Evolutionary conservation across 2,329 filamentous ascomycete genomes (phyloP).

Genomic region (Pseudomassariella vexata): DNA sequence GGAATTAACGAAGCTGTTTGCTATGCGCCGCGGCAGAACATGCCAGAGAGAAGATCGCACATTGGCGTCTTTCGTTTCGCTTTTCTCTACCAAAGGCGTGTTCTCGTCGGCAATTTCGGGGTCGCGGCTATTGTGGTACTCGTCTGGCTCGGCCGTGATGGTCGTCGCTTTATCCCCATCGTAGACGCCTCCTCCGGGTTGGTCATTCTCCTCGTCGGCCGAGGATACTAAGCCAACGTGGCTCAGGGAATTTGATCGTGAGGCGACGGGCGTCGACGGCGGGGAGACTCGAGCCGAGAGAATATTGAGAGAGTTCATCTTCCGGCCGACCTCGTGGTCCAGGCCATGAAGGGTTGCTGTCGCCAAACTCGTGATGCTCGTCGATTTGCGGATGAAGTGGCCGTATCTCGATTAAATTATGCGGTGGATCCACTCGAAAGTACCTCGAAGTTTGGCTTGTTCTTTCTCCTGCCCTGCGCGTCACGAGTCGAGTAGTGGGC

Average conservation of each 20-base stretch:
- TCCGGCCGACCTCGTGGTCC: constrained; percentile 42
- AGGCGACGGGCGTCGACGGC: constrained; percentile 47
- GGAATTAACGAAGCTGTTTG: constrained; percentile 66
- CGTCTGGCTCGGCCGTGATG: constrained; percentile 27
- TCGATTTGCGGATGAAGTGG: constrained; percentile 4
- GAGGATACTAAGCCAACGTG: constrained; percentile 43
- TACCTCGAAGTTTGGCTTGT: too few species aligned
- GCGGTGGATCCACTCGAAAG: too few species aligned
- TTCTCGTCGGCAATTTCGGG: constrained; percentile 52
- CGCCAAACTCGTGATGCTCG: constrained; percentile 8
- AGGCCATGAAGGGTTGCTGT: constrained; percentile 44
- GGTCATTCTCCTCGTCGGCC: constrained; percentile 26
- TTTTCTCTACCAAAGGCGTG: constrained; percentile 55
- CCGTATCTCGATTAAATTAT: too few species aligned
- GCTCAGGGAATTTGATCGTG: constrained; percentile 56
- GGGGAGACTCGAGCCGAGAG: constrained; percentile 77
- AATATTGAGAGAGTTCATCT: constrained; percentile 96
- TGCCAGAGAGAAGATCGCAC: constrained; percentile 44
- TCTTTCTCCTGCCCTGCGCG: too few species aligned
- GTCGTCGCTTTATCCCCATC: constrained; percentile 15
- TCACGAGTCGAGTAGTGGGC: too few species aligned
- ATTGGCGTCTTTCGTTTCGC: constrained; percentile 23
- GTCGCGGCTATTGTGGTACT: constrained; percentile 23
- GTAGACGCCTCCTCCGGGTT: constrained; percentile 26
- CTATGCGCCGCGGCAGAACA: constrained; percentile 61